phyloP scores from a whole-genome alignment of 441 rosid genomes.

The Theobroma grandiflorum region DNA sequence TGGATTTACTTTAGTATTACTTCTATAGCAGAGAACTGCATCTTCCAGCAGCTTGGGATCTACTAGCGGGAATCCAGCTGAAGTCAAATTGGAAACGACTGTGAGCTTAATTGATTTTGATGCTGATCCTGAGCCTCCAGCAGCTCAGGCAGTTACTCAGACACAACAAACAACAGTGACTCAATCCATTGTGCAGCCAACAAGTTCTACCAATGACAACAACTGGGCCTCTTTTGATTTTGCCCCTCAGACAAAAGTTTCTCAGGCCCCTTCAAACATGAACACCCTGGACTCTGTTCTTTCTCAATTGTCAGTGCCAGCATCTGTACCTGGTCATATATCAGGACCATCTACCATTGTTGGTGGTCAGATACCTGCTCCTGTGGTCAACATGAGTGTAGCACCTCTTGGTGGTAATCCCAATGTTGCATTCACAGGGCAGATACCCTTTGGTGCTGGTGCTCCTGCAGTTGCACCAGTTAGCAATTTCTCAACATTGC shows the following conservation, averaged over 20 bases:
- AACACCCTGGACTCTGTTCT: conserved; percentile 81
- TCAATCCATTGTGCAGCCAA: conserved; percentile 55
- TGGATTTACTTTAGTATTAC: conserved; percentile 37
- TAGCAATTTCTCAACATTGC: conserved; percentile 40
- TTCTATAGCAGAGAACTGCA: conserved; percentile 65
- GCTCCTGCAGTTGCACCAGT: conserved; percentile 42
- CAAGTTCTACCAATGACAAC: conserved; percentile 51
- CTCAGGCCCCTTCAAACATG: conserved; percentile 61
- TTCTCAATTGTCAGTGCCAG: conserved; percentile 71
- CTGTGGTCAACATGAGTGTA: conserved; percentile 35
- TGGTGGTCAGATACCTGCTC: conserved; percentile 40
- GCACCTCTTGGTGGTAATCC: conserved; percentile 37
- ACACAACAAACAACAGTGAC: conserved; percentile 44
- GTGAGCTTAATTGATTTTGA: conserved; percentile 94
- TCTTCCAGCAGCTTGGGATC: conserved; percentile 78
- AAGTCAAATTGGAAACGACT: conserved; percentile 67
- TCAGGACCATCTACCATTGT: conserved; percentile 49
- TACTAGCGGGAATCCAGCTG: conserved; percentile 60
- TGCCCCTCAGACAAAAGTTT: conserved; percentile 54
- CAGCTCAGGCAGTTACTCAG: conserved; percentile 48
- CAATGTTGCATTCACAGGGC: conserved; percentile 37
- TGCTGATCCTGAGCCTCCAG: conserved; percentile 79
- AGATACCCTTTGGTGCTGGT: conserved; percentile 33
- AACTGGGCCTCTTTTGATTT: conserved; percentile 96
- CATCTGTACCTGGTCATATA: conserved; percentile 56